Percentiles rank a stretch among this genome's conserved stretches.
These are phyloP conservation scores for Teratosphaeria epicoccoides DNA, from an alignment of 2,329 filamentous ascomycete genomes.

Conservation along the genomic window DNA sequence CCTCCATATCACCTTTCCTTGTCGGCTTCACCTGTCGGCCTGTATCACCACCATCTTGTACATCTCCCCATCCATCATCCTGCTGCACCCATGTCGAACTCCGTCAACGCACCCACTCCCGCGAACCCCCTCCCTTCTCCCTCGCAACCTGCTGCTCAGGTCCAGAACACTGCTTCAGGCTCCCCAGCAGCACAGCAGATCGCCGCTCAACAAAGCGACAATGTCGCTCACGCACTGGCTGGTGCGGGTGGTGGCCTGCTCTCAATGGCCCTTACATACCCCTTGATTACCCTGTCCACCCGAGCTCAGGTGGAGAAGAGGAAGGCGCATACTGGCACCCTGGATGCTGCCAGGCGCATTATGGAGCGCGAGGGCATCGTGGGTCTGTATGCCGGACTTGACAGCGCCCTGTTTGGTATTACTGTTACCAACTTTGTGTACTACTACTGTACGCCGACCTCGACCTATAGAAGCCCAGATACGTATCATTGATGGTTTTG, in stretches of 20 bases:
- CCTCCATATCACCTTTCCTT: neutral
- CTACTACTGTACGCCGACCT: constrained; percentile 66
- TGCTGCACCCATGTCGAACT: constrained; percentile 12
- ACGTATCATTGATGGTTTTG: neutral
- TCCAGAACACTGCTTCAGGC: constrained; percentile 7
- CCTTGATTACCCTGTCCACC: constrained; percentile 92
- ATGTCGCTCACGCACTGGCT: constrained; percentile 88
- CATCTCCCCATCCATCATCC: neutral
- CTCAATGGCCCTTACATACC: constrained; percentile 91
- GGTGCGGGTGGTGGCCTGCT: constrained; percentile 88
- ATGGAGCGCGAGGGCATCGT: constrained; percentile 80
- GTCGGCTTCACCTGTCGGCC: neutral
- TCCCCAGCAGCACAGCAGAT: constrained; percentile 22
- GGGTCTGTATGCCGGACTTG: constrained; percentile 85
- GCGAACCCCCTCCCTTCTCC: constrained; percentile 14
- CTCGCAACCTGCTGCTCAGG: constrained; percentile 10
- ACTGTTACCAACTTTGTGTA: constrained; percentile 99
- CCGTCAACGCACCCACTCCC: constrained; percentile 14
- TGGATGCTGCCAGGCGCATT: constrained; percentile 74
- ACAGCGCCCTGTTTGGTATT: constrained; percentile 93
- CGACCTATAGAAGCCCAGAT: neutral
- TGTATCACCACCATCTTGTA: neutral
- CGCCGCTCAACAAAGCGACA: constrained; percentile 77
- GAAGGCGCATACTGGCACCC: constrained; percentile 74
- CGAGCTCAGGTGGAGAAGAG: constrained; percentile 96